Base-by-base conservation (phyloP, 345 rosid genomes). In the Populus tremula region DNA sequence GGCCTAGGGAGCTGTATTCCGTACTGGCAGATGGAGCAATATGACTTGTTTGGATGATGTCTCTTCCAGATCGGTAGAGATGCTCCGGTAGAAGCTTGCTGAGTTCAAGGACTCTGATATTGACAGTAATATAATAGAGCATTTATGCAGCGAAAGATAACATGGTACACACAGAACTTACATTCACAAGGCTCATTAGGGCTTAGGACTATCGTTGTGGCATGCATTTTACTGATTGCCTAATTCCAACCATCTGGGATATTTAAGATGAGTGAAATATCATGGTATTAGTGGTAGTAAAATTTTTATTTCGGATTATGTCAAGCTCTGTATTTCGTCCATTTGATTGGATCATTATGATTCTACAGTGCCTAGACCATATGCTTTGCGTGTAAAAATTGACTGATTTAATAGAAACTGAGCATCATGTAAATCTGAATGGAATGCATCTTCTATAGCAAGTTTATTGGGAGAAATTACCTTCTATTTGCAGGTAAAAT, bases 1-100 rank as follows among this genome's bases (percentile, higher is more conserved):
- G 76, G 73, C 67, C 72, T 82, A 38, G 76, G 73, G 77, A 77
- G 71, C 23, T 70, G 59, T 65, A 80, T 64, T 79, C 69, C 82
- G 25, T 78, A 73, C 29, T 74, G 72, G 80, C 82, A 73, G 47
- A 45, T 43, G n/a, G 83, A 78, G 68, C 77, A 78, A 62, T 73
- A 70, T 71, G 77, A 70, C 27, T 59, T 71, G 43, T 59, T 69
- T 8, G 70, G 77, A 79, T 86, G 80, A 81, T 53, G 56, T 8
- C 65, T 69, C 49, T 10, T 59, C 16, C 59, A 66, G 5, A 29
- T 3, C 54, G 36, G 35, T 5, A 59, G 47, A 35, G 29, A 20
- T 67, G 10, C 70, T 21, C n/a, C 36, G 36, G 39, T 17, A 6
- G 39, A 18, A 67, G 70, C 70, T 29, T 67, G 27, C 36, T 10